Conservation (phyloP, 2,329 filamentous ascomycete species). For the Claviceps arundinis region DNA sequence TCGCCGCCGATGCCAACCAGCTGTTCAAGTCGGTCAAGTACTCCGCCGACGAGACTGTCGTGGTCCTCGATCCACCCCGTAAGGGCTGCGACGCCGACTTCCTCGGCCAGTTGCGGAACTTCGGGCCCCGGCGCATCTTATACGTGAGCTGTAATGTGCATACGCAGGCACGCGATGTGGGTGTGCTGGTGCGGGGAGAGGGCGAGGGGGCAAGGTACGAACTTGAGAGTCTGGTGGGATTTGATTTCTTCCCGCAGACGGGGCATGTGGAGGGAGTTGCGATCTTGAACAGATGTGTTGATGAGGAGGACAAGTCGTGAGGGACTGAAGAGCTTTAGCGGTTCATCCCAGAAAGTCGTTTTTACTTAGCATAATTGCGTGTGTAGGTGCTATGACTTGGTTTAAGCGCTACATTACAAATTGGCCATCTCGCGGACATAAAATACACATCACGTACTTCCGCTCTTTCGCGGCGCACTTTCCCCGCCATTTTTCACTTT, state of each 20-base stretch:
- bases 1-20: slow-evolving; percentile 73
- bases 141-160: slow-evolving; percentile 98
- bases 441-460: no score
- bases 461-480: no score
- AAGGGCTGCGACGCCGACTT: slow-evolving; percentile 89
- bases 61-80: slow-evolving; percentile 92
- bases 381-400: no score
- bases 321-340: no score
- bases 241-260: slow-evolving; percentile 94
- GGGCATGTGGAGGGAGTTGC: slow-evolving; percentile 57
- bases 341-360: no score
- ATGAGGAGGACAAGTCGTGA: no score
- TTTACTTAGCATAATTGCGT: no score
- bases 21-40: slow-evolving; percentile 69
- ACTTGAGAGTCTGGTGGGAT: slow-evolving; percentile 82
- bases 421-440: no score
- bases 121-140: slow-evolving; percentile 65
- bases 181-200: slow-evolving; percentile 64
- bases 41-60: slow-evolving; percentile 67
- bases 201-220: slow-evolving; percentile 47
- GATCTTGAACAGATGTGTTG: slow-evolving; percentile 42
- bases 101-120: slow-evolving; percentile 64
- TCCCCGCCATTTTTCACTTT: no score
- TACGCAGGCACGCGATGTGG: slow-evolving; percentile 88
- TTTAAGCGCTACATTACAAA: no score